Percentiles rank a stretch among this genome's conserved stretches.
Evolutionary conservation across 495 filamentous ascomycete species (phyloP).

Genomic region (Patellaria atrata): DNA sequence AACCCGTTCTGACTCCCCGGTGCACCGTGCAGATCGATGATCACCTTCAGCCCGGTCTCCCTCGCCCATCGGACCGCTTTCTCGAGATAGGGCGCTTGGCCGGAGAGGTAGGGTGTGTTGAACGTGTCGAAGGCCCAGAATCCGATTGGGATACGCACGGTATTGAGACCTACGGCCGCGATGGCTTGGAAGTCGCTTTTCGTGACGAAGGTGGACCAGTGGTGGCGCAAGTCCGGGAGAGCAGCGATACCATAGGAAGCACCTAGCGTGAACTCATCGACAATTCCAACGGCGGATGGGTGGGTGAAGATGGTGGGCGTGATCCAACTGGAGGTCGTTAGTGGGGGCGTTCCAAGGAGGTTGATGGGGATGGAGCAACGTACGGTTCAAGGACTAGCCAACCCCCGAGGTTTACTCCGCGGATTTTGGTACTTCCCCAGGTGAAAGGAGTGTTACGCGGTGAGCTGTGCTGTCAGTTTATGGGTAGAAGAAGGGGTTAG

Average conservation of each 20-base stretch:
- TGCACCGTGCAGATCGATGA: slow-evolving; percentile 37
- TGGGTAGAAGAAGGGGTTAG: too few species aligned
- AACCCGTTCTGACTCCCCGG: slow-evolving; percentile 29
- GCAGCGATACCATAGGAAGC: slow-evolving; percentile 23
- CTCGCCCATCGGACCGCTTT: slow-evolving; percentile 33
- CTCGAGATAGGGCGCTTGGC: slow-evolving; percentile 34
- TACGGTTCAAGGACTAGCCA: slow-evolving; percentile 34
- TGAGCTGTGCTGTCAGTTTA: too few species aligned
- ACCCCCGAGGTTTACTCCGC: slow-evolving; percentile 32
- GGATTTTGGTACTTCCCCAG: slow-evolving; percentile 25
- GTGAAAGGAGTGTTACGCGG: too few species aligned
- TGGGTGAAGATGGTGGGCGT: slow-evolving; percentile 29
- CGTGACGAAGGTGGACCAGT: slow-evolving; percentile 29
- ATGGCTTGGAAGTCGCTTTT: slow-evolving; percentile 32
- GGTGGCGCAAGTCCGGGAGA: slow-evolving; percentile 23
- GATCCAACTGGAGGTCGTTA: slow-evolving; percentile 27
- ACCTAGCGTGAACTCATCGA: slow-evolving; percentile 30
- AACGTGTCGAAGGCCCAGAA: slow-evolving; percentile 36
- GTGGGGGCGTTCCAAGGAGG: background rate
- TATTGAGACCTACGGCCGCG: slow-evolving; percentile 32
- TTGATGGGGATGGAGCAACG: slow-evolving; percentile 2
- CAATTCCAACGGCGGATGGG: slow-evolving; percentile 19
- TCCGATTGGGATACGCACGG: slow-evolving; percentile 36
- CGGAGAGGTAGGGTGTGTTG: slow-evolving; percentile 32
- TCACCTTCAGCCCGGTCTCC: slow-evolving; percentile 30